Conservation (phyloP, 306 rosid genomes). For the Hippophae gyantsensis region DNA sequence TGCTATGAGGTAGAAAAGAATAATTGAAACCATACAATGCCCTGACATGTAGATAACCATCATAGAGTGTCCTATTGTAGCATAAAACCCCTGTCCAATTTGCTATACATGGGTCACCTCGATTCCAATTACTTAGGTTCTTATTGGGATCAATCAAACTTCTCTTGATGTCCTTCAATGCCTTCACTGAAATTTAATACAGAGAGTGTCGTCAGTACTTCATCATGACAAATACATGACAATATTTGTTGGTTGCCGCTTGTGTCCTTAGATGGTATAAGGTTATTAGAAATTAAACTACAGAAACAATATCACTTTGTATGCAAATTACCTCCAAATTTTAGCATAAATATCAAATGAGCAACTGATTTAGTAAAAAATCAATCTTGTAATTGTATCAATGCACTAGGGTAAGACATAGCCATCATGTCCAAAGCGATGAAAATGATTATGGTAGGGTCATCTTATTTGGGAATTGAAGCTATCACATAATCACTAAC, state of each 20-base stretch:
- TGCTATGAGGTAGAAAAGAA: background rate
- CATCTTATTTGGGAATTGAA: too few relatives aligned
- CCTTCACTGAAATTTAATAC: conserved; percentile 44
- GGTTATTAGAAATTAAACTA: too few relatives aligned
- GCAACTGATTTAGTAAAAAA: too few relatives aligned
- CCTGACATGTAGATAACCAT: conserved; percentile 48
- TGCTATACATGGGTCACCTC: conserved; percentile 61
- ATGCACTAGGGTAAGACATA: conserved; percentile 20
- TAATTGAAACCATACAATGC: conserved; percentile 46
- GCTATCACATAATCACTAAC: too few relatives aligned
- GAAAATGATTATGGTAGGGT: too few relatives aligned
- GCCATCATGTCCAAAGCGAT: background rate
- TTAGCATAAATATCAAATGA: too few relatives aligned
- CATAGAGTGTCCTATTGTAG: conserved; percentile 15
- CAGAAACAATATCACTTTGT: too few relatives aligned
- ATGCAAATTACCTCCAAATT: too few relatives aligned
- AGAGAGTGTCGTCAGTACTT: conserved; percentile 17
- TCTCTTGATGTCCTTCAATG: conserved; percentile 45
- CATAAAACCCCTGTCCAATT: conserved; percentile 73
- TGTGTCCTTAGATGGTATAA: too few relatives aligned
- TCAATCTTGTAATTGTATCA: too few relatives aligned
- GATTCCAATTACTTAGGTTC: conserved; percentile 43
- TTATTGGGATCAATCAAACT: conserved; percentile 49
- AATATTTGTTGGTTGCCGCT: background rate
- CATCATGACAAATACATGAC: background rate